Base-by-base conservation (phyloP, 805 yeast genomes). In the Yamadazyma sp. region DNA sequence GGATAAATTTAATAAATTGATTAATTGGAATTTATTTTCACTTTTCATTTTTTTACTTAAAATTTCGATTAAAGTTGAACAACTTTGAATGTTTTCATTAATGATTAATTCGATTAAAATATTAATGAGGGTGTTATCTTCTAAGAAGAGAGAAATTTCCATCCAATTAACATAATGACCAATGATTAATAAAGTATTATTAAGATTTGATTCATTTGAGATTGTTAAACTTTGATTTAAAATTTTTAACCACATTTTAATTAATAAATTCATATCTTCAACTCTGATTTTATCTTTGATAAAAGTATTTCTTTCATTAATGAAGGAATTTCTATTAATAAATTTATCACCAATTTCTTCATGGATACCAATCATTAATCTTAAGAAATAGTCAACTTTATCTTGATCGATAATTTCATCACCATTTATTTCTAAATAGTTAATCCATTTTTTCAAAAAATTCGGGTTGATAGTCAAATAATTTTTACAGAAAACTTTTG, bases 81-180 rank as follows among this genome's bases (percentile, higher is more conserved):
- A 72, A 20, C 94, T 82, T 33, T 76, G 75, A 4, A 59, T 58
- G 21, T 36, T 33, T 9, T 21, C 14, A 7, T 33, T 32, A 12
- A 36, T 25, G 6, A 44, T 30, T 4, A 36, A 20, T n/a, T 37
- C 31, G n/a, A 34, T 31, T 9, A 42, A 17, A 23, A 75, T 53
- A 18, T 68, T 59, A 48, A 86, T 63, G 46, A 75, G 80, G n/a
- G n/a, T n/a, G 15, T 75, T 75, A 22, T 74, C 70, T 32, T 76
- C 77, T 20, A 88, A 70, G 36, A 91, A 77, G 47, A 86, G 66
- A 36, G 80, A 69, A 42, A 89, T 80, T 55, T 86, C 94, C 56
- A 89, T 86, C 98, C 99, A 93, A 16, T 89, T 80, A 16, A 88
- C 84, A 73, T 84, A 93, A 9, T 78, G 78, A 8, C 97, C 97